Evolutionary conservation across 192 early-diverging fungal species (phyloP).

Genomic region (Phycomyces blakesleeanus): DNA sequence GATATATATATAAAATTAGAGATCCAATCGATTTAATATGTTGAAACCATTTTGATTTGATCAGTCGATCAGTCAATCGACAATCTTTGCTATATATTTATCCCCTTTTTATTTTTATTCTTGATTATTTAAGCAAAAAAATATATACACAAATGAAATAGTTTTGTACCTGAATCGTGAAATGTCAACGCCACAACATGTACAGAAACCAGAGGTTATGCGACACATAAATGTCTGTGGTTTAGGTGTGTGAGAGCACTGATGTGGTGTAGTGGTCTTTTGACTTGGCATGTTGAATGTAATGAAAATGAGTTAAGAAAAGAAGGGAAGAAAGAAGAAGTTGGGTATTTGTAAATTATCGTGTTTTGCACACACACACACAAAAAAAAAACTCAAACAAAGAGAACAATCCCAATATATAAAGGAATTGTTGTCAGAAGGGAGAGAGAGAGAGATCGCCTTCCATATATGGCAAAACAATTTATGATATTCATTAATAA

Average conservation of each 20-base stretch:
- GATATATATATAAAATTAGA: too few relatives aligned
- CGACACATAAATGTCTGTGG: background rate
- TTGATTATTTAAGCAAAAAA: background rate
- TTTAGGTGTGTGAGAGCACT: background rate
- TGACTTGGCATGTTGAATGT: background rate
- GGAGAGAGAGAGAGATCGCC: too few relatives aligned
- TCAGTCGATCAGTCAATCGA: too few relatives aligned
- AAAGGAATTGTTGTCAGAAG: too few relatives aligned
- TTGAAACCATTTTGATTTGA: too few relatives aligned
- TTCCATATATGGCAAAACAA: too few relatives aligned
- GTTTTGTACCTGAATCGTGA: constrained; percentile 11
- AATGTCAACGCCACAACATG: constrained; percentile 15
- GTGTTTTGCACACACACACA: background rate
- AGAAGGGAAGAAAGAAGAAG: background rate
- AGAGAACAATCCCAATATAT: too few relatives aligned
- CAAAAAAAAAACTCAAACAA: background rate
- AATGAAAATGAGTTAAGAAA: background rate
- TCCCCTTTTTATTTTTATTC: too few relatives aligned
- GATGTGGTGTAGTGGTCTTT: background rate
- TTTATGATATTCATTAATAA: too few relatives aligned
- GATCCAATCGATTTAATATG: too few relatives aligned
- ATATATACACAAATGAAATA: background rate
- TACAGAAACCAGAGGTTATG: constrained; percentile 6
- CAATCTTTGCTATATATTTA: too few relatives aligned
- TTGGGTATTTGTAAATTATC: too few relatives aligned